Conservation (phyloP, 2,329 filamentous ascomycete species). For the Ophiosphaerella narmari region DNA sequence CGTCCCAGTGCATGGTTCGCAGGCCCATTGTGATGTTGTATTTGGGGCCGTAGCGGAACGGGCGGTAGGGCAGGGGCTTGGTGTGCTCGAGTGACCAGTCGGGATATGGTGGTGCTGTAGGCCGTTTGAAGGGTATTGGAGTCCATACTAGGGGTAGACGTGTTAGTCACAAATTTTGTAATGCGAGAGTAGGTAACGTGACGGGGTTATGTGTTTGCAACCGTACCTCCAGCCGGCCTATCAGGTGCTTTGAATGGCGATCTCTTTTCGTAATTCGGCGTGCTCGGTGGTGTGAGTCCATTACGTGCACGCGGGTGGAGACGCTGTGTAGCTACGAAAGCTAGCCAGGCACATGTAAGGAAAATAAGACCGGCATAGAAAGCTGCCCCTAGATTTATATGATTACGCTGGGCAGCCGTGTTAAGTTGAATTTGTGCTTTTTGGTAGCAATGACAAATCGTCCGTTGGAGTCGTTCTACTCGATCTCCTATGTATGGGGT, state of each 20-base stretch:
- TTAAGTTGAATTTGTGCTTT: constrained; percentile 8
- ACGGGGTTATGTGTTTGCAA: neutral
- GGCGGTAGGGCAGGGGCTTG: constrained; percentile 75
- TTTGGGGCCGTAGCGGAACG: constrained; percentile 76
- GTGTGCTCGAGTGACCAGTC: constrained; percentile 71
- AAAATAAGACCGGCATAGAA: constrained; percentile 41
- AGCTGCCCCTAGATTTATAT: constrained; percentile 20
- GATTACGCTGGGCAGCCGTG: constrained; percentile 1
- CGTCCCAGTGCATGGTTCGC: constrained; percentile 68
- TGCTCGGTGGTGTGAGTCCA: constrained; percentile 20
- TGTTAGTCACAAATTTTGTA: neutral
- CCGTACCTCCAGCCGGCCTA: constrained; percentile 54
- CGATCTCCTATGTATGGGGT: constrained; percentile 11
- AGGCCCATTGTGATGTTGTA: constrained; percentile 80
- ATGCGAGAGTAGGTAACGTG: neutral
- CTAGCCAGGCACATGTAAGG: constrained; percentile 38
- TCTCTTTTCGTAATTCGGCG: constrained; percentile 55
- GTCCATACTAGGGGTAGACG: constrained; percentile 55
- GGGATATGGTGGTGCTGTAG: constrained; percentile 65
- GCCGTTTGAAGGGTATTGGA: constrained; percentile 63
- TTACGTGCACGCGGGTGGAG: constrained; percentile 21
- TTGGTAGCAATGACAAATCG: constrained; percentile 8
- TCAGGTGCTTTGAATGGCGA: constrained; percentile 41
- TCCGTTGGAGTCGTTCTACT: neutral
- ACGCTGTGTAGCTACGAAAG: constrained; percentile 28